These are phyloP conservation scores for Pestalotiopsis sp. DNA, from an alignment of 2,329 filamentous ascomycete species.

Conservation along the genomic window DNA sequence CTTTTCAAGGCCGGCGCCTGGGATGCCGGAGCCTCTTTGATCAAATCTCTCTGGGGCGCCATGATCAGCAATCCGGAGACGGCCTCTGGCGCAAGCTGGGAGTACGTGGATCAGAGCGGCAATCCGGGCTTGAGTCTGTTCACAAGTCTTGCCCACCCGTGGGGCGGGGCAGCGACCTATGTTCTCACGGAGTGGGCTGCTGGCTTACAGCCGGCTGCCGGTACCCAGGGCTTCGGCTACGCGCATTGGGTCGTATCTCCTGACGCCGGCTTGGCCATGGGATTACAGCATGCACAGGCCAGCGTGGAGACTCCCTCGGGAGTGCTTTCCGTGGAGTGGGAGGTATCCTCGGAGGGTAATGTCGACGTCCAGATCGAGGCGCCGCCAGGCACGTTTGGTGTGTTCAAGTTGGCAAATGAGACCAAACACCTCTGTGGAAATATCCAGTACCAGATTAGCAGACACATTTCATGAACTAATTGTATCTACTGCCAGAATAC, in stretches of 20 bases:
- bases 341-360: constrained; percentile 1
- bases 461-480: background rate
- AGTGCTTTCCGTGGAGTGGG: constrained; percentile 25
- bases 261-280: constrained; percentile 26
- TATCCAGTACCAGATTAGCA: constrained; percentile 9
- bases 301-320: constrained; percentile 31
- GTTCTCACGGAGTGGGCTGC: constrained; percentile 40
- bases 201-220: constrained; percentile 25
- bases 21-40: constrained; percentile 30
- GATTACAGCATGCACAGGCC: constrained; percentile 27
- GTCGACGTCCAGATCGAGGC: constrained; percentile 18
- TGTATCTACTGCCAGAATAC: background rate
- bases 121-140: constrained; percentile 43
- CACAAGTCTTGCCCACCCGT: constrained; percentile 46
- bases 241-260: constrained; percentile 32
- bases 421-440: constrained; percentile 15
- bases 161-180: constrained; percentile 48
- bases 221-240: constrained; percentile 24
- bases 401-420: constrained; percentile 15
- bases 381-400: constrained; percentile 16
- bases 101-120: constrained; percentile 43
- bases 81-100: constrained; percentile 45
- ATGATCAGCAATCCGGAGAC: constrained; percentile 41
- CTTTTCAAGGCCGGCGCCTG: constrained; percentile 33
- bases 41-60: constrained; percentile 41